These are phyloP conservation scores for Melanogaster broomeanus DNA, from an alignment of 768 basidiomycete species.

Conservation along the genomic window DNA sequence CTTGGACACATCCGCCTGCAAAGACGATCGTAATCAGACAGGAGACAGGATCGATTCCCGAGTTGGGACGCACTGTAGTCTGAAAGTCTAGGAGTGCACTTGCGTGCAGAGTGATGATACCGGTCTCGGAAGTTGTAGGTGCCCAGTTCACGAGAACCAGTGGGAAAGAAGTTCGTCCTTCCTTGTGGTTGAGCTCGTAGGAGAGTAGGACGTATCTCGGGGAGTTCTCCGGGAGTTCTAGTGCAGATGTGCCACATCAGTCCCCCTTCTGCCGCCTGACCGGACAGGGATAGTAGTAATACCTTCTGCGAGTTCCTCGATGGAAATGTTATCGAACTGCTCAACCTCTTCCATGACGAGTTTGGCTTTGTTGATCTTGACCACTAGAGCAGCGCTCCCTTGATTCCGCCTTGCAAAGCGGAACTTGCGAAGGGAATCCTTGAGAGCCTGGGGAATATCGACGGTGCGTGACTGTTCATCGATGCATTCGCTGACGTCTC, in stretches of 20 bases:
- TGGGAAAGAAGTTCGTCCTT: conserved; percentile 85
- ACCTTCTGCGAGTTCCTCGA: conserved; percentile 92
- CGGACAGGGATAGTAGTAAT: conserved; percentile 7
- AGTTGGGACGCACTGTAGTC: conserved; percentile 53
- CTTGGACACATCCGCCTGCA: conserved; percentile 74
- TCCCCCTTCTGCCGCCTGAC: neutral
- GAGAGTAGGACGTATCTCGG: conserved; percentile 87
- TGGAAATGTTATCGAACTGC: conserved; percentile 70
- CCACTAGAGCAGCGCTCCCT: conserved; percentile 76
- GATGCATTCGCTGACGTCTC: no score
- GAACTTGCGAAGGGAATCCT: conserved; percentile 82
- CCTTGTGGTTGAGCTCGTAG: conserved; percentile 75
- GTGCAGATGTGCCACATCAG: neutral
- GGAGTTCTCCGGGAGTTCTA: conserved; percentile 86
- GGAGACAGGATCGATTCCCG: neutral
- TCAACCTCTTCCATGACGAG: conserved; percentile 85
- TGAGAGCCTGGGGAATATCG: conserved; percentile 80
- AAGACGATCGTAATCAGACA: conserved; percentile 3
- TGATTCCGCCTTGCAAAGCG: conserved; percentile 64
- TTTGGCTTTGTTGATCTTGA: conserved; percentile 87
- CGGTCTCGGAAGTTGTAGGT: conserved; percentile 74
- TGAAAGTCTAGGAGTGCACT: conserved; percentile 83
- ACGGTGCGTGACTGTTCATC: conserved; percentile 52
- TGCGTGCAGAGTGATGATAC: conserved; percentile 79
- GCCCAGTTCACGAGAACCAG: conserved; percentile 89